phyloP scores from a whole-genome alignment of 2,329 filamentous ascomycete species.

The Blastomyces percursus region DNA sequence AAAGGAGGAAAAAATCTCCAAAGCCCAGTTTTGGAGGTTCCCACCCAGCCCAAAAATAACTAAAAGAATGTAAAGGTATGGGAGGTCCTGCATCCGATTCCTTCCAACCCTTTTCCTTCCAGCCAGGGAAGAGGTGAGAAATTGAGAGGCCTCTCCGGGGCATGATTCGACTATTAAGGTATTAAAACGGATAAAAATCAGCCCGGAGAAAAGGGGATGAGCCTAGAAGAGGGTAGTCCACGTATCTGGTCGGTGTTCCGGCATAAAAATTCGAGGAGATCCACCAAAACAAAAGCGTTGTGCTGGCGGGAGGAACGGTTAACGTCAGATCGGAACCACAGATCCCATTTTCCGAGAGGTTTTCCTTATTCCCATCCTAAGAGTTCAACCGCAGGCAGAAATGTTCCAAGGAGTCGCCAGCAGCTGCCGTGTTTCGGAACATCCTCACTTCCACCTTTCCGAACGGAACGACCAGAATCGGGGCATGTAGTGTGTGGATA shows the following conservation, averaged over 20 bases:
- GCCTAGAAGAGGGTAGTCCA: slow-evolving; percentile 30
- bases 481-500: slow-evolving; percentile 12
- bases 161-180: slow-evolving; percentile 8
- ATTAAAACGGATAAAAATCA: slow-evolving; percentile 23
- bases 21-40: slow-evolving; percentile 2
- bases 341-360: slow-evolving; percentile 1
- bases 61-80: slow-evolving; percentile 8
- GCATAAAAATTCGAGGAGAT: slow-evolving; percentile 10
- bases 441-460: not conserved
- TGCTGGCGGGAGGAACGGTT: not conserved
- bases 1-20: not conserved
- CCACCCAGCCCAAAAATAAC: slow-evolving; percentile 21
- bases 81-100: slow-evolving; percentile 42
- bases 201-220: slow-evolving; percentile 47
- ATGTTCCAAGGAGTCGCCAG: not conserved
- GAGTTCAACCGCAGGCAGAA: slow-evolving; percentile 22
- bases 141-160: slow-evolving; percentile 27
- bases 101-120: slow-evolving; percentile 21
- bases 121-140: slow-evolving; percentile 16
- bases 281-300: not conserved
- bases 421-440: not conserved
- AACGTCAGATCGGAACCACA: not conserved
- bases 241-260: slow-evolving; percentile 12
- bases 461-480: slow-evolving; percentile 9
- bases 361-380: slow-evolving; percentile 2